Percentiles rank a stretch among this genome's conserved stretches.
phyloP scores from a whole-genome alignment of 2,329 filamentous ascomycete species.

The Hirsutella minnesotensis region DNA sequence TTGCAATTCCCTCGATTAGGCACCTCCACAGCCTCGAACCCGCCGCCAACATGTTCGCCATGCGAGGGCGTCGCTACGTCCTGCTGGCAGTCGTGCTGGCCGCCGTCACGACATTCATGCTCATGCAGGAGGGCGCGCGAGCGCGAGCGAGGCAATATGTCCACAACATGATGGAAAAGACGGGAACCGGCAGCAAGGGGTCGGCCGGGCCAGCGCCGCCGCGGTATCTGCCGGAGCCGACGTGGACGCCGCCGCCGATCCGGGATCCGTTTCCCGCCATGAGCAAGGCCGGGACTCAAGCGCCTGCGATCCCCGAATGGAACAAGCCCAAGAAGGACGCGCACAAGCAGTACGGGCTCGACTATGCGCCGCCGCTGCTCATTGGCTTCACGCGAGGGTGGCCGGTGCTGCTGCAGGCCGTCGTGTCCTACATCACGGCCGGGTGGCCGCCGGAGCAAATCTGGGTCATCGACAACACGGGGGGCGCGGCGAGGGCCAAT shows the following conservation, averaged over 20 bases:
- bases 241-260: conserved; percentile 23
- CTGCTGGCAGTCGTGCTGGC: neutral
- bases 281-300: conserved; percentile 12
- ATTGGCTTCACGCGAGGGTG: conserved; percentile 48
- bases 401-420: conserved; percentile 41
- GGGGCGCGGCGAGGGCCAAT: conserved; percentile 38
- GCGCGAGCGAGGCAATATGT: neutral
- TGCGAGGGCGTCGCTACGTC: neutral
- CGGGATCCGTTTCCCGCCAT: conserved; percentile 31
- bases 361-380: conserved; percentile 35
- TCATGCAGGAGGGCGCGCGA: neutral
- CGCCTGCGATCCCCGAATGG: conserved; percentile 31
- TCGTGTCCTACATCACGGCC: conserved; percentile 44
- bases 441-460: conserved; percentile 47
- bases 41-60: neutral
- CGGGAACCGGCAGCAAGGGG: neutral
- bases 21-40: neutral
- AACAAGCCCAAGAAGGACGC: conserved; percentile 27
- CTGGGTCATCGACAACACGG: conserved; percentile 48
- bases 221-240: conserved; percentile 19
- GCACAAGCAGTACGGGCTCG: conserved; percentile 25
- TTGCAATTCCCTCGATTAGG: neutral
- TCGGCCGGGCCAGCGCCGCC: neutral
- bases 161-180: neutral
- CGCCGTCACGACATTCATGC: neutral